Conservation (phyloP, 805 yeast species). For the Wickerhamomyces bovis region DNA sequence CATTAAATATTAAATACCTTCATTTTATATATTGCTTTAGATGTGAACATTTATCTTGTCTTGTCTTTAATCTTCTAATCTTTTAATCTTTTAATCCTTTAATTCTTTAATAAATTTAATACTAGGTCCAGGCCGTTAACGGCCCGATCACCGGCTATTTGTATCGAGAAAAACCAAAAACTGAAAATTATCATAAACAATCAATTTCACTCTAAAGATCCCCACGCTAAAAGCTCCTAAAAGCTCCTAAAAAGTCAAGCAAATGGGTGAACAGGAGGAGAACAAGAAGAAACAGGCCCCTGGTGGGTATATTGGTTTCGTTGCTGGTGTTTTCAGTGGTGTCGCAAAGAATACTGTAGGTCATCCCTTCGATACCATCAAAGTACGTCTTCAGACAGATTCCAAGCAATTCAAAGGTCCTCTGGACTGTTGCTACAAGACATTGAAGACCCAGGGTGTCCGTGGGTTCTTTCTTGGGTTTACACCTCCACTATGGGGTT, state of each 20-base stretch:
- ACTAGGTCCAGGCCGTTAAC: neutral
- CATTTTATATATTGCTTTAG: too few species aligned
- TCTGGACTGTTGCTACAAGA: slow-evolving; percentile 69
- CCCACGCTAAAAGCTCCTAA: too few species aligned
- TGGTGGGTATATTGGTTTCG: slow-evolving; percentile 54
- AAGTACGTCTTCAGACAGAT: slow-evolving; percentile 77
- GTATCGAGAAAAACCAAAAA: too few species aligned
- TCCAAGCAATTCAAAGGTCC: slow-evolving; percentile 72
- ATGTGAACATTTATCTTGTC: too few species aligned
- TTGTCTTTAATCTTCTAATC: too few species aligned
- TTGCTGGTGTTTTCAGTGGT: slow-evolving; percentile 87
- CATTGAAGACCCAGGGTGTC: slow-evolving; percentile 68
- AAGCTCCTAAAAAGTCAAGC: neutral
- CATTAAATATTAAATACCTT: too few species aligned
- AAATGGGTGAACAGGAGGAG: neutral
- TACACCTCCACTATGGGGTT: slow-evolving; percentile 88
- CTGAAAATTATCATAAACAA: too few species aligned
- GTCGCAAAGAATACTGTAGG: slow-evolving; percentile 85
- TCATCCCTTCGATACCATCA: slow-evolving; percentile 89
- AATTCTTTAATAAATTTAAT: too few species aligned
- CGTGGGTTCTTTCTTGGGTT: slow-evolving; percentile 84
- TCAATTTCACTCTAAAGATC: too few species aligned
- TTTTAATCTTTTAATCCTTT: too few species aligned
- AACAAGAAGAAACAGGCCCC: slow-evolving; percentile 7
- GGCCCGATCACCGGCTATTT: neutral